A percentile compares a stretch with the other conserved stretches of the same genome.
Conservation (phyloP, 805 yeast genomes). For the Saccharomyces jurei region DNA sequence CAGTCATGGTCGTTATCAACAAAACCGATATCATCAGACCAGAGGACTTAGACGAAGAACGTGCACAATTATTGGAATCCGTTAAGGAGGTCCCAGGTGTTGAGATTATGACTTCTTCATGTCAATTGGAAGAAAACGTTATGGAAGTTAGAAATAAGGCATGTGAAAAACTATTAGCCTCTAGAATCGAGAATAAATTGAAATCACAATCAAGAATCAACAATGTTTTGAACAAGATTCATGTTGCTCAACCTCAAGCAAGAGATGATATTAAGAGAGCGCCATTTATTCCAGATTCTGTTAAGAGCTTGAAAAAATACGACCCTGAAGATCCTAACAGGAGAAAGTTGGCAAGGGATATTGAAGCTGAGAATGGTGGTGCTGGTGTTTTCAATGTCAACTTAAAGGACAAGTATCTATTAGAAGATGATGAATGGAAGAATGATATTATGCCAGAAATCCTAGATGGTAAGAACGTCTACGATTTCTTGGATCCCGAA, state of each 20-base stretch:
- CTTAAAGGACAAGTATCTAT: conserved; percentile 80
- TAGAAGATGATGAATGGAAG: conserved; percentile 97
- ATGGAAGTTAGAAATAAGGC: conserved; percentile 96
- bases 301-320: conserved; percentile 51
- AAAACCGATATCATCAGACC: conserved; percentile 84
- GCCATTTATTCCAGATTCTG: conserved; percentile 77
- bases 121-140: conserved; percentile 88
- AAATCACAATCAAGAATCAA: conserved; percentile 85
- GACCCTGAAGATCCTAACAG: conserved; percentile 77
- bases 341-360: conserved; percentile 72
- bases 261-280: conserved; percentile 81
- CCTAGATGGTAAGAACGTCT: conserved; percentile 90
- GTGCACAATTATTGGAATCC: conserved; percentile 61
- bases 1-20: conserved; percentile 91
- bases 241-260: conserved; percentile 81
- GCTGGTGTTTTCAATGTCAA: conserved; percentile 96
- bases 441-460: conserved; percentile 95
- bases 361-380: conserved; percentile 94
- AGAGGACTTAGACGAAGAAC: conserved; percentile 73
- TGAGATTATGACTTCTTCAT: conserved; percentile 87
- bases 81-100: conserved; percentile 67
- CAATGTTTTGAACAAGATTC: conserved; percentile 88
- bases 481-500: conserved; percentile 95
- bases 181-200: conserved; percentile 93
- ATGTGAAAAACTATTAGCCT: conserved; percentile 90